Evolutionary conservation across 805 yeast species (phyloP), one percentile per base, ranked within the genome.

Genomic region (Komagataella kurtzmanii): DNA sequence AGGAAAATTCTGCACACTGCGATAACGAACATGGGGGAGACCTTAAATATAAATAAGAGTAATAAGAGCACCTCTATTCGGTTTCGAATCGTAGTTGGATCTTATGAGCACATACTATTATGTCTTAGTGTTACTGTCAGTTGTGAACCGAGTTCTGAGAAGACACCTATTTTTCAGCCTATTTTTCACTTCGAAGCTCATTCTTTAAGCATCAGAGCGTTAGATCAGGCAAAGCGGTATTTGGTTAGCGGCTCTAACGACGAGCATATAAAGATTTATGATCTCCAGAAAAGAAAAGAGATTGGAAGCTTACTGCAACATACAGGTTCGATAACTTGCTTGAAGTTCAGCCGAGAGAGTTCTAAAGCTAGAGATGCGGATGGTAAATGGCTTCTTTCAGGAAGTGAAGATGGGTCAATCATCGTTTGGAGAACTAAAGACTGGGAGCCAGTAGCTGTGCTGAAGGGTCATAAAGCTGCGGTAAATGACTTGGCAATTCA

Each of bases 181-280:
- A 83, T 93, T 46, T 93, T 93, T 72, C 97, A 93, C 65, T 91
- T 93, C 68, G 88, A 91, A 59, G 96, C 99, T 1, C 99, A 93
- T 67, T 73, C 96, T 0, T 74, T 88, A 50, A 85, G 97, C 43
- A 88, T 93, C 52, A 84, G 90, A 65, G 76, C 93, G 49, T 73
- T 93, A 57, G 97, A 91, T 56, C 71, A 82, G 18, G 87, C 93
- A 24, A 84, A 79, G 59, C 73, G 97, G 61, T 89, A 88, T 62
- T 70, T 93, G 46, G 97, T 89, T 3, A 85, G 96, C 2, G 99
- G 98, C 3, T 83, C 95, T 3, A 91, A 91, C 63, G 99, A 93
- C 64, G 98, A 93, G 65, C 96, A 88, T 63, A 89, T 93, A 54
- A 81, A 95, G 59, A 86, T 93, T 17, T 93, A 93, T 64, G 99